Evolutionary conservation across 2,329 filamentous ascomycete species (phyloP).

Genomic region (Paraconiothyrium sp.): DNA sequence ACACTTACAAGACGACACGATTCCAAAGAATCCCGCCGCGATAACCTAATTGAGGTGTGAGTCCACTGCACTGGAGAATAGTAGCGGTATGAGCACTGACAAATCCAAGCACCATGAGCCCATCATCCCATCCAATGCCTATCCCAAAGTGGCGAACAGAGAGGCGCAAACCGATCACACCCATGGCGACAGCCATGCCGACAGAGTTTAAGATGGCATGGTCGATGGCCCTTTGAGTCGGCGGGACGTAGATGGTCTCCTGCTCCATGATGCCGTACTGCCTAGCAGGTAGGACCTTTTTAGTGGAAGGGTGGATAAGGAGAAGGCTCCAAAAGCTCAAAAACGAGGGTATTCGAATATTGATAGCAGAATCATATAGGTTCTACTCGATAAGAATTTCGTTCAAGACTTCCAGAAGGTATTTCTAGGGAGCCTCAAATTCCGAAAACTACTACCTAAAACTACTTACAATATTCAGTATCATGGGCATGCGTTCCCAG

Average conservation of each 20-base stretch:
- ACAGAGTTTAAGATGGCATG: slow-evolving; percentile 2
- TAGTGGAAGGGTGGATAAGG: not conserved
- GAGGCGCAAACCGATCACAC: slow-evolving; percentile 3
- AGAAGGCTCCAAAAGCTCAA: not conserved
- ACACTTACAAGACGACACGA: slow-evolving; percentile 6
- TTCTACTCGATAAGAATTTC: slow-evolving; percentile 2
- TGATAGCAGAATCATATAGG: not conserved
- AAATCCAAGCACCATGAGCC: slow-evolving; percentile 6
- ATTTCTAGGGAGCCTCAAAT: not conserved
- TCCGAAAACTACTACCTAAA: no score
- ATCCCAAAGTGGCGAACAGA: slow-evolving; percentile 5
- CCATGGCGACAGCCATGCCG: slow-evolving; percentile 6
- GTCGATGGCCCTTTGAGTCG: slow-evolving; percentile 4
- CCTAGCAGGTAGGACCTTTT: not conserved
- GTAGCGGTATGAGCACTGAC: slow-evolving; percentile 3
- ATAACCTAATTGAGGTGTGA: not conserved
- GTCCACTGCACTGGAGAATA: not conserved
- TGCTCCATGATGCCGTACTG: slow-evolving; percentile 6
- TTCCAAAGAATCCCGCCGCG: slow-evolving; percentile 3
- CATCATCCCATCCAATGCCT: slow-evolving; percentile 8
- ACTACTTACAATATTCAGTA: not conserved
- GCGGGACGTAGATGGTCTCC: slow-evolving; percentile 7
- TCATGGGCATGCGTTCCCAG: slow-evolving; percentile 4
- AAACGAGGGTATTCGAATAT: slow-evolving; percentile 2
- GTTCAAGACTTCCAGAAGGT: slow-evolving; percentile 3